Percentiles rank a stretch among this genome's conserved stretches.
Conservation (phyloP, 257 asterid genomes). For the Ilex aquifolium region DNA sequence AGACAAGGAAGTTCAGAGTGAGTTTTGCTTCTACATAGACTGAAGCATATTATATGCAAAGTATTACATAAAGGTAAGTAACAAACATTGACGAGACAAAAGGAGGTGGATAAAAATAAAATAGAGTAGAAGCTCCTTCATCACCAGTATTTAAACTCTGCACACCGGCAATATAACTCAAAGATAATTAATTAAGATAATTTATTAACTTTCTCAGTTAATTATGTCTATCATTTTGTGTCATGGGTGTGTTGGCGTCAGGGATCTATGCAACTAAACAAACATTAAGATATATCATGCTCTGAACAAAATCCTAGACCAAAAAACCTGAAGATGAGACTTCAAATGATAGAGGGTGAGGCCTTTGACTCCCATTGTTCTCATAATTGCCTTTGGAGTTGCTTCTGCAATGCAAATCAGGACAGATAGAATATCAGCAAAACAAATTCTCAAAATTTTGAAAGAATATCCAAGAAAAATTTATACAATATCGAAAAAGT, state of each 20-base stretch:
- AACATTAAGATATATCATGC: too few species aligned
- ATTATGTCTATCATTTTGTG: too few species aligned
- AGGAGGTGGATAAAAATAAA: background rate
- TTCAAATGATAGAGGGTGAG: constrained; percentile 88
- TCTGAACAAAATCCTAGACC: background rate
- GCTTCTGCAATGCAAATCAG: constrained; percentile 57
- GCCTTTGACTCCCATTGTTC: constrained; percentile 96
- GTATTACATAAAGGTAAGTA: too few species aligned
- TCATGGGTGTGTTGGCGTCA: too few species aligned
- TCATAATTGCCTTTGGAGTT: constrained; percentile 77
- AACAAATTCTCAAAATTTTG: background rate
- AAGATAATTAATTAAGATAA: too few species aligned
- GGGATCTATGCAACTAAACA: too few species aligned
- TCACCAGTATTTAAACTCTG: too few species aligned
- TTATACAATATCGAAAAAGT: background rate
- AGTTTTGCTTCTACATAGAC: constrained; percentile 1
- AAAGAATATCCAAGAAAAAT: background rate
- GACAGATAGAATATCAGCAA: constrained; percentile 3
- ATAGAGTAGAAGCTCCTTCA: background rate
- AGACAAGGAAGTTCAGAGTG: constrained; percentile 8
- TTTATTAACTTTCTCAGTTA: too few species aligned
- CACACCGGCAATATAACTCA: too few species aligned
- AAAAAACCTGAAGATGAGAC: constrained; percentile 87
- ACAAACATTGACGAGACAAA: too few species aligned
- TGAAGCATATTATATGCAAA: background rate